Evolutionary conservation across 2,329 filamentous ascomycete species (phyloP).

Genomic region (Calonectria fujianensis): DNA sequence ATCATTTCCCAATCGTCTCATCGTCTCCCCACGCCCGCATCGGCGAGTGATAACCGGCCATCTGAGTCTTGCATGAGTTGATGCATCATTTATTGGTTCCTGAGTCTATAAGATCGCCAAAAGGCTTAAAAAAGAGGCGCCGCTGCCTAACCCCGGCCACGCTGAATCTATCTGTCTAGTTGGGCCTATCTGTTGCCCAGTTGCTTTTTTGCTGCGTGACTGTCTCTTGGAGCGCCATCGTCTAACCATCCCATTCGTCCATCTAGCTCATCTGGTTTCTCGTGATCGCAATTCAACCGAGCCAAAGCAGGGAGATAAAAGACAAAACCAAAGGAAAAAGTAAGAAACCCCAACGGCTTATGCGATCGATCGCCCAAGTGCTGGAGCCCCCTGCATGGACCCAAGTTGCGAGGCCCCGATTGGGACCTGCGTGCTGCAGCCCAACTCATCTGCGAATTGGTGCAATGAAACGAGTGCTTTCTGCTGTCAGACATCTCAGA

Average conservation of each 20-base stretch:
- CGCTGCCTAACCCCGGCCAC: slow-evolving; percentile 21
- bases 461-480: slow-evolving; percentile 32
- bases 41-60: slow-evolving; percentile 37
- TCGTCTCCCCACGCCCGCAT: slow-evolving; percentile 51
- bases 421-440: slow-evolving; percentile 7
- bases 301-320: background rate
- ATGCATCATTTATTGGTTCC: slow-evolving; percentile 32
- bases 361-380: background rate
- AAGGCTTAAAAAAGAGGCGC: slow-evolving; percentile 10
- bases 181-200: slow-evolving; percentile 11
- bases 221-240: slow-evolving; percentile 2
- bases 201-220: slow-evolving; percentile 21
- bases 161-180: slow-evolving; percentile 20
- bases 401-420: slow-evolving; percentile 21
- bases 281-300: slow-evolving; percentile 25
- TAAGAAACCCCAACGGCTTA: background rate
- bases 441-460: slow-evolving; percentile 15
- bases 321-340: background rate
- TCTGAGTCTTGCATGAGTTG: slow-evolving; percentile 19
- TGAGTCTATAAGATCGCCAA: slow-evolving; percentile 28
- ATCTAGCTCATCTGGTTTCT: background rate
- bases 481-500: slow-evolving; percentile 39
- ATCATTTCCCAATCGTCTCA: slow-evolving; percentile 41
- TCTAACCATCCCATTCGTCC: slow-evolving; percentile 25
- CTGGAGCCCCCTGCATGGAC: slow-evolving; percentile 31